phyloP scores from a whole-genome alignment of 1,284 basidiomycete species.

The Sanghuangporus baumii region DNA sequence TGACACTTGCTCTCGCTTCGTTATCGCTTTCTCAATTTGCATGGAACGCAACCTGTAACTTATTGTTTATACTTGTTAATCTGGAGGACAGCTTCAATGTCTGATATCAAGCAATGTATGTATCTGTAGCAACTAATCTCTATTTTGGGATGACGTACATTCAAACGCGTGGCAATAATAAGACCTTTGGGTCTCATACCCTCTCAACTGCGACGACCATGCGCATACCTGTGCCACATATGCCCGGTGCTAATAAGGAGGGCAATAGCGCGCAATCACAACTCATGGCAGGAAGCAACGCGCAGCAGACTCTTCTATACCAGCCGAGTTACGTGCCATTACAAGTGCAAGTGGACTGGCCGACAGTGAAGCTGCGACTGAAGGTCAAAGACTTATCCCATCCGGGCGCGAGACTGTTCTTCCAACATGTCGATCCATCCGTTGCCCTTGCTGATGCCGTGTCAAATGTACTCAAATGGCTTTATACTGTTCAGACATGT shows the following conservation, averaged over 20 bases:
- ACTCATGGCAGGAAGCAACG: neutral
- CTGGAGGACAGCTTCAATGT: neutral
- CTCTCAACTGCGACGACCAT: neutral
- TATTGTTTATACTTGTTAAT: conserved; percentile 6
- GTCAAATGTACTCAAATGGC: conserved; percentile 45
- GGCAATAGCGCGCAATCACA: neutral
- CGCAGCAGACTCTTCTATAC: neutral
- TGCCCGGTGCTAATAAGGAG: neutral
- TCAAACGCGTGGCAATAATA: neutral
- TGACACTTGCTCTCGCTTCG: neutral
- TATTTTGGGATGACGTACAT: neutral
- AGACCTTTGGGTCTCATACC: neutral
- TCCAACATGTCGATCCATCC: conserved; percentile 42
- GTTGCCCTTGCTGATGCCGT: conserved; percentile 47
- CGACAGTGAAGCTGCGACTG: conserved; percentile 50
- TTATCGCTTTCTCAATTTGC: neutral
- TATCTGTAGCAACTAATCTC: conserved; percentile 1
- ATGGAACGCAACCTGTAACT: neutral
- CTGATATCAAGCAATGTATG: conserved; percentile 7
- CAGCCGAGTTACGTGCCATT: conserved; percentile 1
- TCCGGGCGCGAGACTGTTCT: conserved; percentile 52
- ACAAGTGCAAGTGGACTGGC: conserved; percentile 32
- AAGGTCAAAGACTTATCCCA: conserved; percentile 55
- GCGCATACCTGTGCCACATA: conserved; percentile 9
- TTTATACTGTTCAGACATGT: conserved; percentile 53